Conservation (phyloP, 176 grass and related monocot species). For the Neostapfia colusana region DNA sequence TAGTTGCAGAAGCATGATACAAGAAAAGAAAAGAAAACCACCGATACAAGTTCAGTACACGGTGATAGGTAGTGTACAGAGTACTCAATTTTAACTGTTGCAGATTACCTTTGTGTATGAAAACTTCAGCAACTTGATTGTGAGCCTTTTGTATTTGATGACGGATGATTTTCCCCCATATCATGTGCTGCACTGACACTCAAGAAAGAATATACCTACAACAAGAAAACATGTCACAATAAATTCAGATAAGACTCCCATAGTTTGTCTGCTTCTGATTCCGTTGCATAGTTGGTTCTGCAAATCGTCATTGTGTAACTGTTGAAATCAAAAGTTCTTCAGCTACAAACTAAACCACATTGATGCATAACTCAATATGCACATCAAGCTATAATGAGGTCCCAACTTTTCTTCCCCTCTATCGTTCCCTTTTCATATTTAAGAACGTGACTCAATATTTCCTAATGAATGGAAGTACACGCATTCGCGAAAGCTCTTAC, state of each 20-base stretch:
- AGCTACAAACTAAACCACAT: too few relatives aligned
- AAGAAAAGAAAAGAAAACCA: neutral
- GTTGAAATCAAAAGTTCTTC: too few relatives aligned
- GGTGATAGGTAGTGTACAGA: constrained; percentile 26
- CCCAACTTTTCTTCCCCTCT: constrained; percentile 96
- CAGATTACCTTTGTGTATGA: constrained; percentile 90
- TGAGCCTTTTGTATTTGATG: constrained; percentile 80
- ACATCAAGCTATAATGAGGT: constrained; percentile 93
- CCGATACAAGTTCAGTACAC: neutral
- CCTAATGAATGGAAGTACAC: constrained; percentile 26
- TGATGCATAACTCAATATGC: constrained; percentile 79
- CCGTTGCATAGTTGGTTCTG: neutral
- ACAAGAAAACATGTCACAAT: constrained; percentile 25
- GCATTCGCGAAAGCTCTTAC: constrained; percentile 51
- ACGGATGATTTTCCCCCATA: constrained; percentile 86
- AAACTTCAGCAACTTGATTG: constrained; percentile 86
- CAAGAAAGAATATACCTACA: constrained; percentile 89
- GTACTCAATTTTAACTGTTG: constrained; percentile 1
- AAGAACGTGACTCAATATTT: constrained; percentile 7
- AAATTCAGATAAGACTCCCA: neutral
- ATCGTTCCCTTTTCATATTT: constrained; percentile 19
- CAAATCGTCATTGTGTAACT: too few relatives aligned
- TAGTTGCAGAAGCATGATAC: neutral
- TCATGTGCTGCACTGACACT: constrained; percentile 91
- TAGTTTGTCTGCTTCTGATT: constrained; percentile 21